Evolutionary conservation across 257 asterid species (phyloP), one percentile per base, ranked within the genome.

Genomic region (Echium plantagineum): DNA sequence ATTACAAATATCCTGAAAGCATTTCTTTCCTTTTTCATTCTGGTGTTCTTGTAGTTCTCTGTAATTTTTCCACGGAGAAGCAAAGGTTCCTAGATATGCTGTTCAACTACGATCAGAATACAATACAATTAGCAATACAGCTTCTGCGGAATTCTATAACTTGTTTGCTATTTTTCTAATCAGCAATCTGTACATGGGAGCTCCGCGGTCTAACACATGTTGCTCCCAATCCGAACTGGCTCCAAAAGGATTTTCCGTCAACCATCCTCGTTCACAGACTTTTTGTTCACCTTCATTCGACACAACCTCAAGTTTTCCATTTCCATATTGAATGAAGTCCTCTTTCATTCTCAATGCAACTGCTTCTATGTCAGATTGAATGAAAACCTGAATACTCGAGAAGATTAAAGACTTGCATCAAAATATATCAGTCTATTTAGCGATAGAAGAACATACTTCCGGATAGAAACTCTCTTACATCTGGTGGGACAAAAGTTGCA

Each of bases 191-290:
- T 80, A 79, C 98, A 91, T 91, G 15, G 86, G 82, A 59, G 72
- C 80, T 32, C 93, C 96, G 15, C 94, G 90, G 32, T 72, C 87
- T 47, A 91, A 49, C 66, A 84, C 96, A 46, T 88, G 96, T 47
- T 51, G 80, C 65, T 91, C 98, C 98, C 96, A 91, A 65, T 88
- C 96, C 16, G 98, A 85, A 71, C 76, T 87, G 73, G 77, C 81
- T 18, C 95, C 93, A 54, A 90, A 85, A 19, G 98, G 96, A 71
- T 88, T 91, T 63, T 85, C 81, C 69, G 66, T 70, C 68, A 91
- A 80, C 94, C 94, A 84, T 38, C 63, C 81, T 15, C 57, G 67
- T 59, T 58, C 55, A 6, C 65, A 46, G 55, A 47, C 35, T 48
- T 52, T 53, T 56, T 16, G 47, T 47, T 46, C 63, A 22, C 68